phyloP scores from a whole-genome alignment of 805 yeast genomes.

The Starmerella ratchasimensis region DNA sequence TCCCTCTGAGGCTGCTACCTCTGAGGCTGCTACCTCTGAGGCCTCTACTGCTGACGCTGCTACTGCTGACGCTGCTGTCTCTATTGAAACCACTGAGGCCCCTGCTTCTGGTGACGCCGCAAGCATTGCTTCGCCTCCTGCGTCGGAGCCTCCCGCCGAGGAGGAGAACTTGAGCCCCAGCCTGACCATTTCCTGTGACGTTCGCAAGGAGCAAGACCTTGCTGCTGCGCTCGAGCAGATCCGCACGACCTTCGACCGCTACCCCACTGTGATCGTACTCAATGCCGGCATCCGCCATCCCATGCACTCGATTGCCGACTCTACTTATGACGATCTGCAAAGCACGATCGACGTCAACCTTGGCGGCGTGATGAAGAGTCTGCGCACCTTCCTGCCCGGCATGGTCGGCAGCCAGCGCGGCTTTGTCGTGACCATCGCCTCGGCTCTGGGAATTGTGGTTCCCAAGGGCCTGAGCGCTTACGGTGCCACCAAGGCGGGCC shows the following conservation, averaged over 20 bases:
- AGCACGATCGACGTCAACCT: conserved; percentile 53
- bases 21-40: too few species aligned
- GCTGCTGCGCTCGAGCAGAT: conserved; percentile 31
- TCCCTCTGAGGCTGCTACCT: too few species aligned
- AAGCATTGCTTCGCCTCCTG: too few species aligned
- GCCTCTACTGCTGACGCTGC: too few species aligned
- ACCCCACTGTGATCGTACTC: conserved; percentile 56
- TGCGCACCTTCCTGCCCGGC: conserved; percentile 56
- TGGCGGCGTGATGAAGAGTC: conserved; percentile 53
- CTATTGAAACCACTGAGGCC: too few species aligned
- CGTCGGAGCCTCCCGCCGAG: not conserved
- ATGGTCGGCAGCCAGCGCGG: conserved; percentile 56
- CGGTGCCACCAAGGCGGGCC: conserved; percentile 83
- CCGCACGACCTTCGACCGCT: conserved; percentile 35
- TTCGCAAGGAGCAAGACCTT: conserved; percentile 40
- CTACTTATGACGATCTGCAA: conserved; percentile 46
- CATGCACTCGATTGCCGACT: conserved; percentile 28
- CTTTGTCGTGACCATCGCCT: conserved; percentile 65
- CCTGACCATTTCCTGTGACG: conserved; percentile 43
- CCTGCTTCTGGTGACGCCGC: too few species aligned
- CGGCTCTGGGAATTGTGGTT: conserved; percentile 70
- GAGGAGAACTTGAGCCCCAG: conserved; percentile 7
- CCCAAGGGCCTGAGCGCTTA: conserved; percentile 71
- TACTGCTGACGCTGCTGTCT: too few species aligned
- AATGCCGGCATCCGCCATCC: conserved; percentile 57